Evolutionary conservation across 2,329 filamentous ascomycete species (phyloP).

Genomic region (Diaporthe sp.): DNA sequence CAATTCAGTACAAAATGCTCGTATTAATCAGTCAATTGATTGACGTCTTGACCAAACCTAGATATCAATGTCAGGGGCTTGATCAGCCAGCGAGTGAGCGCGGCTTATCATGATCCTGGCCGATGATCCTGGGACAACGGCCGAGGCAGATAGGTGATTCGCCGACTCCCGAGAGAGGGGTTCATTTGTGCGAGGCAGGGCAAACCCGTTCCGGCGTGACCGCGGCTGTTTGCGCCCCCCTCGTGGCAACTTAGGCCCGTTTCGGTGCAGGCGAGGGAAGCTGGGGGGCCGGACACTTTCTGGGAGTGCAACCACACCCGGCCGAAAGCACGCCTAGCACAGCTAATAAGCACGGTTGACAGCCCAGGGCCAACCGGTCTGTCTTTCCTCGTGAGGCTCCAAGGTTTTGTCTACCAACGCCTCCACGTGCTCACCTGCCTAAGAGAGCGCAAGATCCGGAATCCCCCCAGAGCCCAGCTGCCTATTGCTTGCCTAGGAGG

Average conservation of each 20-base stretch:
- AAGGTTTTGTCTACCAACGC: not conserved
- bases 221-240: constrained; percentile 10
- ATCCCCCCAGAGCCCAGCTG: not conserved
- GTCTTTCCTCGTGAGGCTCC: too few relatives aligned
- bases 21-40: not conserved
- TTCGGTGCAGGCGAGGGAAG: constrained; percentile 19
- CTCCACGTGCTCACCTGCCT: constrained; percentile 25
- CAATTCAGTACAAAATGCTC: not conserved
- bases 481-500: not conserved
- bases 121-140: not conserved
- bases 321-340: not conserved
- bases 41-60: not conserved
- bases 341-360: not conserved
- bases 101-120: not conserved
- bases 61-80: constrained; percentile 5
- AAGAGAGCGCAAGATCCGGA: constrained; percentile 7
- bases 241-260: constrained; percentile 17
- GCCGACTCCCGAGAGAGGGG: constrained; percentile 22
- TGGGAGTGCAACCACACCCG: constrained; percentile 15
- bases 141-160: constrained; percentile 16
- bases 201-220: constrained; percentile 10
- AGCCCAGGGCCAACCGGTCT: not conserved
- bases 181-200: not conserved
- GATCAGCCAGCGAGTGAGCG: constrained; percentile 5
- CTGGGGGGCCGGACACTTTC: not conserved